A percentile compares a stretch with the other conserved stretches of the same genome.
Evolutionary conservation across 2,329 filamentous ascomycete species (phyloP).

Genomic region (Delphinella strobiligena): DNA sequence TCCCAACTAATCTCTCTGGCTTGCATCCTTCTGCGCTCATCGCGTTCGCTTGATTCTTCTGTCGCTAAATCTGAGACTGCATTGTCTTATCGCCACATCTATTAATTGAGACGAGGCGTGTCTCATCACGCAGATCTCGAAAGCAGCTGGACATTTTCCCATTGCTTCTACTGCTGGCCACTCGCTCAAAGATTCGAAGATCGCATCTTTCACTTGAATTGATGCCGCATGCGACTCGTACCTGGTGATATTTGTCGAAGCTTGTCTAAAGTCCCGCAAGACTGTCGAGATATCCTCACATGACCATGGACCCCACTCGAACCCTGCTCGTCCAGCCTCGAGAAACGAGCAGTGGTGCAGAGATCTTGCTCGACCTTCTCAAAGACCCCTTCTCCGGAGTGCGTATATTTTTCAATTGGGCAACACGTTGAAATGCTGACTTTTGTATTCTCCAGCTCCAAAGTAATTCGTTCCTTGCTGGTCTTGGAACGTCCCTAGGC

Average conservation of each 20-base stretch:
- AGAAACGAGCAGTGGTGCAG: background rate
- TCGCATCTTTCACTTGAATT: constrained; percentile 1
- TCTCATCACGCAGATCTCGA: too few species aligned
- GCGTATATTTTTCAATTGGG: too few species aligned
- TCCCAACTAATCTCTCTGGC: too few species aligned
- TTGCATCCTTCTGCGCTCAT: too few species aligned
- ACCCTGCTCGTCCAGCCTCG: background rate
- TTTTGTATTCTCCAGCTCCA: constrained; percentile 31
- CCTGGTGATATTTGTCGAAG: constrained; percentile 2
- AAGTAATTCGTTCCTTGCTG: constrained; percentile 58
- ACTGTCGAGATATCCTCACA: too few species aligned
- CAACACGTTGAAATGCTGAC: background rate
- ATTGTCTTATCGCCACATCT: too few species aligned
- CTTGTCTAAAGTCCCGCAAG: background rate
- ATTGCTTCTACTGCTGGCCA: background rate
- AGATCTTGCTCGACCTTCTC: constrained; percentile 2
- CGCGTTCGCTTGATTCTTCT: too few species aligned
- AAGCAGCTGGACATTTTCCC: too few species aligned
- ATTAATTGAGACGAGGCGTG: too few species aligned
- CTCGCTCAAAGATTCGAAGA: background rate
- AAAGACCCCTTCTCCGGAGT: background rate
- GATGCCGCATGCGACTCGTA: constrained; percentile 3
- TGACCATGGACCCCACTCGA: background rate
- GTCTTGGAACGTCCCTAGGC: constrained; percentile 67
- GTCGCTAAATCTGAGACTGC: too few species aligned